A percentile compares a stretch with the other conserved stretches of the same genome.
phyloP scores from a whole-genome alignment of 495 filamentous ascomycete genomes.

The Hypoxylon cercidicola region DNA sequence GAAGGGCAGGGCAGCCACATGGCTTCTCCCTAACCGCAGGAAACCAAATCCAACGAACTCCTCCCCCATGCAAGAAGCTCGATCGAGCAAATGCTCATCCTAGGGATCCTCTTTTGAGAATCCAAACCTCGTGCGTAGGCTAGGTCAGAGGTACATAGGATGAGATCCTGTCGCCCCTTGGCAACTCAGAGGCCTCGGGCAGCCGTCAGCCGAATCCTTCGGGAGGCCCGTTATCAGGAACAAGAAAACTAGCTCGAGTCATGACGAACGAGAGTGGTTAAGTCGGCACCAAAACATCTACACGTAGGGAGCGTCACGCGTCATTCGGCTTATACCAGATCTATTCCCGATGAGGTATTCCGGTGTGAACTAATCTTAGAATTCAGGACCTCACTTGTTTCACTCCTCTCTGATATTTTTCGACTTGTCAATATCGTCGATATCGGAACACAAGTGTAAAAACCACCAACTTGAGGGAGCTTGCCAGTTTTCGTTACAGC shows the following conservation, averaged over 20 bases:
- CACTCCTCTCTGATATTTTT: too few relatives aligned
- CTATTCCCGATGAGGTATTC: too few relatives aligned
- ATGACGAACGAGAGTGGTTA: slow-evolving; percentile 5
- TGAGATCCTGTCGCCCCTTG: slow-evolving; percentile 4
- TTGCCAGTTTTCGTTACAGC: not conserved
- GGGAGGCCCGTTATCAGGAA: slow-evolving; percentile 8
- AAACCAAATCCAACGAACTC: slow-evolving; percentile 11
- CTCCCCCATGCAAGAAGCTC: not conserved
- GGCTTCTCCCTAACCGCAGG: slow-evolving; percentile 15
- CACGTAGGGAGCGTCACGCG: too few relatives aligned
- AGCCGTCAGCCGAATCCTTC: slow-evolving; percentile 30
- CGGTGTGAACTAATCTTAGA: too few relatives aligned
- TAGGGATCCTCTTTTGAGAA: not conserved
- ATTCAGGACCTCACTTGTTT: too few relatives aligned
- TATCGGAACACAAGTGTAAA: too few relatives aligned
- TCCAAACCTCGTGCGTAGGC: not conserved
- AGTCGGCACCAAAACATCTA: too few relatives aligned
- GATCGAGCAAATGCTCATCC: not conserved
- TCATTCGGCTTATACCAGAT: too few relatives aligned
- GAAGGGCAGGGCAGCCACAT: slow-evolving; percentile 30
- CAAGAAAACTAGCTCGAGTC: slow-evolving; percentile 3
- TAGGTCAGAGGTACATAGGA: slow-evolving; percentile 5
- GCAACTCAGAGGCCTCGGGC: slow-evolving; percentile 5
- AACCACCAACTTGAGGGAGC: not conserved
- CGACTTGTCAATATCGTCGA: too few relatives aligned